Percentiles rank a stretch among this genome's conserved stretches.
phyloP scores from a whole-genome alignment of 805 yeast genomes.

The Kuraishia piskuri region DNA sequence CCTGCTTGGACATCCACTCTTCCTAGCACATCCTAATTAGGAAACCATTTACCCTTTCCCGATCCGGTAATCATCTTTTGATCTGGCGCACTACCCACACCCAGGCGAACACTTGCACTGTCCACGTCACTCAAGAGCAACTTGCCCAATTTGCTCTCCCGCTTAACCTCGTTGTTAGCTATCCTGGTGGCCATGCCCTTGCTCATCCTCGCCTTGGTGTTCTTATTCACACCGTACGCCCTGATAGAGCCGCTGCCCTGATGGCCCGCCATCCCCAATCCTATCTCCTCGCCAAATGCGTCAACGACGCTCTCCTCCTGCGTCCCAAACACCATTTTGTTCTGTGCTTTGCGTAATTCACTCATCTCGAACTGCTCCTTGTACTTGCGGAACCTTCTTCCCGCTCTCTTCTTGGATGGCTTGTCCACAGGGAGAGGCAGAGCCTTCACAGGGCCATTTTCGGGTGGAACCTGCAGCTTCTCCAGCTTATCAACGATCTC shows the following conservation, averaged over 20 bases:
- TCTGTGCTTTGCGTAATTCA: constrained; percentile 75
- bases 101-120: neutral
- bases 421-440: constrained; percentile 66
- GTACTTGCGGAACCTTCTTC: constrained; percentile 67
- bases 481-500: constrained; percentile 61
- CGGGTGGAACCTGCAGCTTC: constrained; percentile 74
- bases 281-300: constrained; percentile 72
- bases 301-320: constrained; percentile 56
- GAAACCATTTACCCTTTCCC: neutral
- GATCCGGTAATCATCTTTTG: neutral
- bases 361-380: constrained; percentile 77
- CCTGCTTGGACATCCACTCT: too few species aligned
- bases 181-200: constrained; percentile 51
- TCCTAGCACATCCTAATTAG: neutral
- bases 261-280: constrained; percentile 62
- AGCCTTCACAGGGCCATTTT: constrained; percentile 56
- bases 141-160: neutral
- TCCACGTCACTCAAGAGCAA: neutral
- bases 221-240: constrained; percentile 24
- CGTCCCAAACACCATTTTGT: constrained; percentile 76
- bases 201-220: constrained; percentile 50
- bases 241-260: constrained; percentile 10
- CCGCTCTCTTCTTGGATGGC: constrained; percentile 80
- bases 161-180: neutral
- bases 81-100: neutral